These are phyloP conservation scores for Globisporangium emineosum DNA, from an alignment of 352 stramenopile genomes.

Conservation along the genomic window DNA sequence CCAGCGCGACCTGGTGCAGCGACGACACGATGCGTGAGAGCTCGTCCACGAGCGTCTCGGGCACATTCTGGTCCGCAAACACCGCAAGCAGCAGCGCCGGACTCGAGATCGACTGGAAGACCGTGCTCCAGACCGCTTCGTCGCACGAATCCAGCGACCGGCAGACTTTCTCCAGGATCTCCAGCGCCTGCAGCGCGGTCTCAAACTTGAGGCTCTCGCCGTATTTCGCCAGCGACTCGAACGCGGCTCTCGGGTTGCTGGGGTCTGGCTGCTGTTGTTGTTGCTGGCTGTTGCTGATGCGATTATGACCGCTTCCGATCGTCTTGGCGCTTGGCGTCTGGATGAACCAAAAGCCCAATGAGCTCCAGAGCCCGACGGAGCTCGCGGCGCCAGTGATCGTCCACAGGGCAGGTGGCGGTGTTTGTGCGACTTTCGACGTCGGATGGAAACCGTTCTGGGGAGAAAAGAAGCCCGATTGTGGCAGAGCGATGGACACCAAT, in stretches of 20 bases:
- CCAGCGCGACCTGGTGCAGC: constrained; percentile 45
- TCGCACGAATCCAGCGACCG: constrained; percentile 14
- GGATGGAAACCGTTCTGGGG: background rate
- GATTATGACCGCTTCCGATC: constrained; percentile 23
- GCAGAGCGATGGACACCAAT: constrained; percentile 38
- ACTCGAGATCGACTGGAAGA: constrained; percentile 43
- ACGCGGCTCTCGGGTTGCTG: constrained; percentile 30
- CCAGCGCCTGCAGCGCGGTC: constrained; percentile 54
- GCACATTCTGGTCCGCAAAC: constrained; percentile 32
- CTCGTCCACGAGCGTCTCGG: constrained; percentile 48
- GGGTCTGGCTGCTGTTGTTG: background rate
- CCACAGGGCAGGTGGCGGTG: constrained; percentile 39
- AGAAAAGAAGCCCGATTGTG: background rate
- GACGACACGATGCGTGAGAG: constrained; percentile 49
- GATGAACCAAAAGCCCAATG: constrained; percentile 64
- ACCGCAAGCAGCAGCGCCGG: constrained; percentile 70
- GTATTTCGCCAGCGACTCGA: constrained; percentile 46
- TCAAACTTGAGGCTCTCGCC: constrained; percentile 54
- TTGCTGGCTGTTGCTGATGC: background rate
- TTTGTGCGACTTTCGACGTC: constrained; percentile 5
- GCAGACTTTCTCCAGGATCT: constrained; percentile 41
- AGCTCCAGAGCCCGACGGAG: constrained; percentile 51
- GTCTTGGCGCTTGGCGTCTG: constrained; percentile 45
- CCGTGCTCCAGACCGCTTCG: constrained; percentile 22
- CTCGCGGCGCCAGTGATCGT: constrained; percentile 43